Evolutionary conservation across 1,284 basidiomycete genomes (phyloP), one percentile per base, ranked within the genome.

Genomic region (Coniferiporia weirii): DNA sequence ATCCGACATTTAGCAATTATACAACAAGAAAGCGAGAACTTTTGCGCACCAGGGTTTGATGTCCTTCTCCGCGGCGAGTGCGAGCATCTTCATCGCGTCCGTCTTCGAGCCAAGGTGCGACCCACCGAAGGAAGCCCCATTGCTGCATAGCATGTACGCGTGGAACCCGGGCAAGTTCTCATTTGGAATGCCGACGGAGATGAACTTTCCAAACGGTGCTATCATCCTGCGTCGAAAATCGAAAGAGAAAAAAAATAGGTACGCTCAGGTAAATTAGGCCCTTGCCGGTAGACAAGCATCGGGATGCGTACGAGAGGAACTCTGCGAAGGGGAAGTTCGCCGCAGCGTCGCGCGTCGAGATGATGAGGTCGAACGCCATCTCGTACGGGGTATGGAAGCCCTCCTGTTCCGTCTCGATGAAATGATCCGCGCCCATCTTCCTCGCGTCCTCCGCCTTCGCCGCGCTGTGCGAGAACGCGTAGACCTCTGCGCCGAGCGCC

Each of bases 401-500:
- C 61, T 59, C 13, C 65, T 63, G 9, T 61, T 59, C 54, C 57
- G 74, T 75, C 27, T 70, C 64, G 52, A 76, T 67, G 63, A 73
- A 75, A 54, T 70, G 66, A 47, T 68, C 67, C 22, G 78, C 79
- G 20, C 79, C 79, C 73, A 80, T 75, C 57, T 73, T 74, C 62
- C 76, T 67, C 6, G 76, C 76, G 64, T 80, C 78, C 52, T 73
- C 74, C 67, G 66, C 74, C 74, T 69, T 81, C 80, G 63, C 68
- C 68, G 53, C 73, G 71, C 12, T 74, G 75, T 77, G 79, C 34
- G 77, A 77, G 70, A 81, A 78, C 60, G 76, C 80, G 54, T 75
- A 75, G 8, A 81, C 78, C 58, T 81, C 77, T 15, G 79, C 77
- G n/a, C 80, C 79, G 60, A 81, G 70, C 9, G 79, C 77, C 52